Evolutionary conservation across 441 rosid species (phyloP), one percentile per base, ranked within the genome.

Genomic region (Francoa sonchifolia): DNA sequence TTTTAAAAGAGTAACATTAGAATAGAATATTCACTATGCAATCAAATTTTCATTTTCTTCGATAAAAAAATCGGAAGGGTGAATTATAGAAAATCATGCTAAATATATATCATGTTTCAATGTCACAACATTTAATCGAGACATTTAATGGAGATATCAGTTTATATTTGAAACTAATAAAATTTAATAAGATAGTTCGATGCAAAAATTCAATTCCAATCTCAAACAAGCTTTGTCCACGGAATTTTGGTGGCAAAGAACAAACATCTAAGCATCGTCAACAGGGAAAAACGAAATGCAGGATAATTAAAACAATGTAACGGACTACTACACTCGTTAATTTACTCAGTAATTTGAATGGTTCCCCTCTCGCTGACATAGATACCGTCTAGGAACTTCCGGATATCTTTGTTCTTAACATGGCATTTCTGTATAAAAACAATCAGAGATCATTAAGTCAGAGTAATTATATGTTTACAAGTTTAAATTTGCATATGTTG

Each of bases 341-440:
- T 3, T 54, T 34, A 45, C 11, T 56, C 61, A 8, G 46, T 49
- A 17, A 0, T 14, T 2, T 9, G 9, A 30, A 85, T 59, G 33
- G 66, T 72, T 21, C 79, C 79, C 68, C 58, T 84, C 68, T 84
- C 88, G 5, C 85, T 77, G 26, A 55, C 61, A 40, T 54, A 54
- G 36, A 54, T 54, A 45, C 59, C 59, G 8, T 46, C 59, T 0
- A 84, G 88, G 57, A 84, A 80, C 63, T 80, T 80, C 57, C 85
- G 67, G 17, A 84, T 84, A 55, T 81, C 92, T 58, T 84, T 84
- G 50, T 81, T 84, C 83, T 84, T 77, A 36, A 84, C 95, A 56
- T 81, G 88, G 43, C 92, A 81, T 81, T 84, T 84, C 95, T 84
- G 80, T 48, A 6, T 20, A 43, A 39, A 30, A 13, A 16, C 41